Evolutionary conservation across 108 stramenopile genomes (phyloP).

Genomic region (Nannochloropsis salina): DNA sequence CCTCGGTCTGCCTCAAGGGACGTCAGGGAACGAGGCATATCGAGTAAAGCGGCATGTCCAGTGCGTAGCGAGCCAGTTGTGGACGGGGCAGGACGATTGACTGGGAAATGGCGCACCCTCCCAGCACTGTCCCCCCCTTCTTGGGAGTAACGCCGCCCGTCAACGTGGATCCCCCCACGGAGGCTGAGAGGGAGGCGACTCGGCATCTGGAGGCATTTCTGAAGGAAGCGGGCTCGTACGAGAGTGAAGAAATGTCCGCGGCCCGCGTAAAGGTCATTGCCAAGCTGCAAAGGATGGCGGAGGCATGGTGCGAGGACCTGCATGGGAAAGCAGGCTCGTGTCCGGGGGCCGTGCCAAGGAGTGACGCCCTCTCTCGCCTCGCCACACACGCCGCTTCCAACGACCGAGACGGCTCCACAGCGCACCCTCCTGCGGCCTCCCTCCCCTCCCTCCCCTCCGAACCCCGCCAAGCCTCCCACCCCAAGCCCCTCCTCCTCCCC

Average conservation of each 20-base stretch:
- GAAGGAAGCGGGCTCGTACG: background rate
- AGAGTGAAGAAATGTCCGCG: background rate
- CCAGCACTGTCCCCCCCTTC: background rate
- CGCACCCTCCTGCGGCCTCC: background rate
- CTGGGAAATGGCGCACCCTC: no score
- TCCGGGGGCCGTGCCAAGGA: no score
- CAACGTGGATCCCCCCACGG: background rate
- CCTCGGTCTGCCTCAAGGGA: no score
- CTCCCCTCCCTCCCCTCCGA: background rate
- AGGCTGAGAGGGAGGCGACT: background rate
- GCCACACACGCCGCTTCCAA: background rate
- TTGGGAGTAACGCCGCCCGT: background rate
- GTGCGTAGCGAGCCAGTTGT: no score
- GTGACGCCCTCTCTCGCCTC: background rate
- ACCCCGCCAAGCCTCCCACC: background rate
- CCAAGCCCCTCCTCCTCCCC: background rate
- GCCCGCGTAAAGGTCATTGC: background rate
- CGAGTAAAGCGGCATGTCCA: no score
- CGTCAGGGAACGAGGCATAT: no score
- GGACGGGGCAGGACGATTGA: no score
- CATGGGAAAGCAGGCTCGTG: background rate
- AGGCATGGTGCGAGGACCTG: slow-evolving; percentile 1
- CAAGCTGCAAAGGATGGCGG: background rate
- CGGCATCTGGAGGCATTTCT: background rate
- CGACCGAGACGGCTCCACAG: background rate